Evolutionary conservation across 495 filamentous ascomycete species (phyloP).

Genomic region (Lophiotrema nucula): DNA sequence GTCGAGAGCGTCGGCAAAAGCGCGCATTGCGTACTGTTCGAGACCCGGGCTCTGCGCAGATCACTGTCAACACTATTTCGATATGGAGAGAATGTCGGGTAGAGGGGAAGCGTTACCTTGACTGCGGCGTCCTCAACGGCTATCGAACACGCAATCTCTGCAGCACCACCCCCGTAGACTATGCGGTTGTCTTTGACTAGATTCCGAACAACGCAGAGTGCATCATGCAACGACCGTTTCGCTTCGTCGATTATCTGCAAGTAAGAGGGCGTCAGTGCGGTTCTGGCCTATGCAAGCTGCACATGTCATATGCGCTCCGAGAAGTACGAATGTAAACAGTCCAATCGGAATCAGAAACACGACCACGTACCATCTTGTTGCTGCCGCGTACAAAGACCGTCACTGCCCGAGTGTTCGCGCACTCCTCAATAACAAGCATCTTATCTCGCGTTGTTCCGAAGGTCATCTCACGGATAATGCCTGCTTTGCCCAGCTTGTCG

Average conservation of each 20-base stretch:
- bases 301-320: slow-evolving; percentile 11
- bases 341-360: slow-evolving; percentile 6
- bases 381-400: slow-evolving; percentile 94
- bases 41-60: slow-evolving; percentile 72
- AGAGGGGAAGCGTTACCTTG: slow-evolving; percentile 53
- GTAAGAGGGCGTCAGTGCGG: slow-evolving; percentile 34
- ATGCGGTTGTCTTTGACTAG: slow-evolving; percentile 94
- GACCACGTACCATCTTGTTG: slow-evolving; percentile 89
- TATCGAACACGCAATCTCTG: slow-evolving; percentile 95
- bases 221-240: slow-evolving; percentile 95
- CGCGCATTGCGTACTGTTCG: slow-evolving; percentile 98
- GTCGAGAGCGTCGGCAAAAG: slow-evolving; percentile 93
- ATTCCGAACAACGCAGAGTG: slow-evolving; percentile 96
- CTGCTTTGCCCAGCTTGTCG: slow-evolving; percentile 87
- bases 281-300: slow-evolving; percentile 7
- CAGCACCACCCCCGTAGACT: slow-evolving; percentile 97
- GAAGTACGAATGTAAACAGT: neutral
- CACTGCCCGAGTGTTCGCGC: slow-evolving; percentile 94
- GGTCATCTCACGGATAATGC: slow-evolving; percentile 87
- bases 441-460: slow-evolving; percentile 98
- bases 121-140: slow-evolving; percentile 94
- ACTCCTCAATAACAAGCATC: slow-evolving; percentile 99
- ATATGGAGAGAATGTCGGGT: slow-evolving; percentile 12
- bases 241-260: slow-evolving; percentile 96
- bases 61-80: slow-evolving; percentile 22